These are phyloP conservation scores for Talaromyces verruculosus DNA, from an alignment of 2,329 filamentous ascomycete species.

Conservation along the genomic window DNA sequence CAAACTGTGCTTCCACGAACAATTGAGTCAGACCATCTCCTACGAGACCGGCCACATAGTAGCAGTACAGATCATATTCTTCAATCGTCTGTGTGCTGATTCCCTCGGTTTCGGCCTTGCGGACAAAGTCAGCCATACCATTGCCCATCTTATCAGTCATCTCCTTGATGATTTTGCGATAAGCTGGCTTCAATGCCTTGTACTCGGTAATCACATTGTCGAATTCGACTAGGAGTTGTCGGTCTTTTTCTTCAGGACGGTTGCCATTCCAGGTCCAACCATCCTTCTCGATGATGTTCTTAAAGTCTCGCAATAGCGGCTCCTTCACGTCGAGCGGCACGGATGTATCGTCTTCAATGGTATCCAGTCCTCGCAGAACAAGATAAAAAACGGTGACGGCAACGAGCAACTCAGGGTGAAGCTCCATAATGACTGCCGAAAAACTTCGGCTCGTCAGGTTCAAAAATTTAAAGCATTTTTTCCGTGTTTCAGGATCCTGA, in stretches of 20 bases:
- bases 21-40: slow-evolving; percentile 88
- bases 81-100: slow-evolving; percentile 78
- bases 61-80: slow-evolving; percentile 96
- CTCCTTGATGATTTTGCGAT: slow-evolving; percentile 84
- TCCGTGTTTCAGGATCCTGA: slow-evolving; percentile 72
- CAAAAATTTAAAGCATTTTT: slow-evolving; percentile 83
- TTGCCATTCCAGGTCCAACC: slow-evolving; percentile 90
- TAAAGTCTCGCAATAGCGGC: slow-evolving; percentile 78
- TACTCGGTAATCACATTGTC: slow-evolving; percentile 82
- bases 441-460: slow-evolving; percentile 91
- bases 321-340: slow-evolving; percentile 79
- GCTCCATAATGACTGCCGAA: slow-evolving; percentile 86
- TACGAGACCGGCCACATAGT: slow-evolving; percentile 97
- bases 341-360: slow-evolving; percentile 99
- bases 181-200: slow-evolving; percentile 80
- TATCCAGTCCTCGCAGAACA: slow-evolving; percentile 86
- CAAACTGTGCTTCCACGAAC: slow-evolving; percentile 83
- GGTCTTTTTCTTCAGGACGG: slow-evolving; percentile 89
- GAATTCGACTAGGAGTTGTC: slow-evolving; percentile 88
- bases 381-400: slow-evolving; percentile 92
- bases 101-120: slow-evolving; percentile 76
- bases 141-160: slow-evolving; percentile 95
- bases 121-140: slow-evolving; percentile 94
- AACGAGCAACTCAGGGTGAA: slow-evolving; percentile 89
- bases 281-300: slow-evolving; percentile 73